A percentile compares a stretch with the other conserved stretches of the same genome.
Evolutionary conservation across 78 protist species (phyloP).

Genomic region (Speleostelium caveatum): DNA sequence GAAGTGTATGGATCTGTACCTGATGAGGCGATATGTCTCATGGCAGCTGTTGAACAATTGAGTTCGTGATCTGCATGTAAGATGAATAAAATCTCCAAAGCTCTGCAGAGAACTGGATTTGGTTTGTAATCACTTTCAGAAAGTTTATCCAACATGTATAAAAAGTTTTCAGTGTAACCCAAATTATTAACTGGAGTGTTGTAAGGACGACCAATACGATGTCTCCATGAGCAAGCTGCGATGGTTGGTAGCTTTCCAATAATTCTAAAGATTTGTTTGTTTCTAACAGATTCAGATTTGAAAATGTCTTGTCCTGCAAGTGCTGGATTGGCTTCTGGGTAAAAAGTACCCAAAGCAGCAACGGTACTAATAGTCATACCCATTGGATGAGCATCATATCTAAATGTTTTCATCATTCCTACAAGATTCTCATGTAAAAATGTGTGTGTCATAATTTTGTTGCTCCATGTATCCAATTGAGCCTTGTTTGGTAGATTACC

Average conservation of each 20-base stretch:
- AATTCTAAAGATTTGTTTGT: constrained; percentile 83
- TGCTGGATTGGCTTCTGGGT: constrained; percentile 87
- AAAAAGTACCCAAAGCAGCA: constrained; percentile 83
- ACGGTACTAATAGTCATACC: constrained; percentile 86
- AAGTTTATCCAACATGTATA: constrained; percentile 85
- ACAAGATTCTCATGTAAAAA: constrained; percentile 84
- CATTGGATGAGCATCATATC: constrained; percentile 94
- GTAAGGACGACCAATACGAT: constrained; percentile 83
- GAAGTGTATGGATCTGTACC: constrained; percentile 86
- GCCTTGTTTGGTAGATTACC: constrained; percentile 75
- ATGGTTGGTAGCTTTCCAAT: constrained; percentile 87
- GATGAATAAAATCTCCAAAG: constrained; percentile 89
- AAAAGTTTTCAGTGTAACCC: constrained; percentile 81
- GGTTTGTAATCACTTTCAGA: constrained; percentile 68
- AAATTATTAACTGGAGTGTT: constrained; percentile 74
- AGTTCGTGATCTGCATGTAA: constrained; percentile 94
- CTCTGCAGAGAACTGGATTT: constrained; percentile 80
- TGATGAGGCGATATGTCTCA: constrained; percentile 87
- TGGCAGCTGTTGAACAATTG: constrained; percentile 91
- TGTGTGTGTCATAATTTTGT: constrained; percentile 82
- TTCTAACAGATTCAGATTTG: constrained; percentile 60
- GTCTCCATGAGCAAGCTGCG: constrained; percentile 89
- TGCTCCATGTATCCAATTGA: constrained; percentile 50
- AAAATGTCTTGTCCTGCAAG: constrained; percentile 65
- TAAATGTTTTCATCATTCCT: constrained; percentile 77